Base-by-base conservation (phyloP, 305 asterid species). In the Nicotiana rustica region DNA sequence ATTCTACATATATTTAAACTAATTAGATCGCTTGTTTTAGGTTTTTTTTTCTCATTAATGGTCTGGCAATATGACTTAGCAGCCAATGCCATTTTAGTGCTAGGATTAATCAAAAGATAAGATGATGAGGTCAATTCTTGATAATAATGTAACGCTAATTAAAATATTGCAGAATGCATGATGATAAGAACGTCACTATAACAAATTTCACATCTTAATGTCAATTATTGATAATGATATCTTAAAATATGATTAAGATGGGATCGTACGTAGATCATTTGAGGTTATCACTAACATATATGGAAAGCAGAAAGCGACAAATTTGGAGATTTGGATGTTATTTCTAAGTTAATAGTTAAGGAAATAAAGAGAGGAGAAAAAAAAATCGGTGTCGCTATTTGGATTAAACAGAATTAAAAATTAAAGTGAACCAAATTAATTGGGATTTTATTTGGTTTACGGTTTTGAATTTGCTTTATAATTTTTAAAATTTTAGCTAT, bases 301-400 rank as follows among this genome's bases (percentile, higher is more conserved):
- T 62, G 33, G 21, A 71, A 47, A 47, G 1, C 13, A 71, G 61
- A 75, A 75, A 49, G 64, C 44, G 44, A 49, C 64, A 49, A 75
- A 25, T 75, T 75, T 52, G 79, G 47, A 21, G 65, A 52, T 52
- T 75, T 75, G 64, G 79, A 75, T 52, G 44, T 75, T 75, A 52
- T 49, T 49, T 38, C 44, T 3, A 49, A 12, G 44, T 13, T 49
- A 52, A 52, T 52, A 13, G 10, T 52, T 52, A 52, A 52, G 10
- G 57, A 52, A 49, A 52, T 6, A 41, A 41, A 41, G 47, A 10
- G 57, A 33, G 5, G 57, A 52, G 57, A 13, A 49, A 10, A 10
- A 52, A 52, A 49, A 3, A 33, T 33, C 10, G 57, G 57, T 49
- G 57, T 49, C 13, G 13, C 3, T 9, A 49, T 49, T 49, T 49